These are phyloP conservation scores for Colletotrichum orbiculare DNA, from an alignment of 2,329 filamentous ascomycete genomes.

Conservation along the genomic window DNA sequence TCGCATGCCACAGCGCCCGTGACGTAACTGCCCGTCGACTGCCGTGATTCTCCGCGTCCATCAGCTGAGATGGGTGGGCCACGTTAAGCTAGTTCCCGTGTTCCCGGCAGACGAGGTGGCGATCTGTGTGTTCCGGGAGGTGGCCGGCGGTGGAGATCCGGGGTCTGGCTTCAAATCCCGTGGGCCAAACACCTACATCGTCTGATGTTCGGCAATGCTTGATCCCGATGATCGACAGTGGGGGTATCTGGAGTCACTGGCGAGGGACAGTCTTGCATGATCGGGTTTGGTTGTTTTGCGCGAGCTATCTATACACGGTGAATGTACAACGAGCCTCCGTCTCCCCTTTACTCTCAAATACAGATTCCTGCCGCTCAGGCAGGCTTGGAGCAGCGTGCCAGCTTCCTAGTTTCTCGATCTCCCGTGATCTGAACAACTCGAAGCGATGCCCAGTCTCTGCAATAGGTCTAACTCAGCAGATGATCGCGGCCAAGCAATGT, in stretches of 20 bases:
- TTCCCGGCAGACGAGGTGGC: constrained; percentile 10
- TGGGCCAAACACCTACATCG: constrained; percentile 20
- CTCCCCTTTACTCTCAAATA: neutral
- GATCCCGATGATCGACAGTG: neutral
- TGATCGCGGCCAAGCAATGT: constrained; percentile 6
- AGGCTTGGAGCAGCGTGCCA: no score
- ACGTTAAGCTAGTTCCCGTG: constrained; percentile 21
- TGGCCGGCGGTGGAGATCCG: constrained; percentile 22
- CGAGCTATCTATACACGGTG: no score
- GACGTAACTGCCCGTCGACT: constrained; percentile 15
- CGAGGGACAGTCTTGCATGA: neutral
- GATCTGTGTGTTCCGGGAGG: constrained; percentile 7
- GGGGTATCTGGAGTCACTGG: constrained; percentile 4
- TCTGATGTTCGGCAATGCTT: constrained; percentile 22
- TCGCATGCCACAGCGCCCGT: constrained; percentile 14
- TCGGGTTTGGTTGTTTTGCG: neutral
- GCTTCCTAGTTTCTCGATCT: no score
- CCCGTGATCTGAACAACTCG: no score
- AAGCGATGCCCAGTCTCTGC: neutral
- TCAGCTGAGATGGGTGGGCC: constrained; percentile 21
- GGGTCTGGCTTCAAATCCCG: constrained; percentile 34
- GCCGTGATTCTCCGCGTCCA: constrained; percentile 11
- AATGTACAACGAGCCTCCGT: neutral
- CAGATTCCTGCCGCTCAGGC: no score
- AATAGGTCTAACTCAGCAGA: neutral